Evolutionary conservation across 495 filamentous ascomycete genomes (phyloP).

Genomic region (Hypoxylon fuscum): DNA sequence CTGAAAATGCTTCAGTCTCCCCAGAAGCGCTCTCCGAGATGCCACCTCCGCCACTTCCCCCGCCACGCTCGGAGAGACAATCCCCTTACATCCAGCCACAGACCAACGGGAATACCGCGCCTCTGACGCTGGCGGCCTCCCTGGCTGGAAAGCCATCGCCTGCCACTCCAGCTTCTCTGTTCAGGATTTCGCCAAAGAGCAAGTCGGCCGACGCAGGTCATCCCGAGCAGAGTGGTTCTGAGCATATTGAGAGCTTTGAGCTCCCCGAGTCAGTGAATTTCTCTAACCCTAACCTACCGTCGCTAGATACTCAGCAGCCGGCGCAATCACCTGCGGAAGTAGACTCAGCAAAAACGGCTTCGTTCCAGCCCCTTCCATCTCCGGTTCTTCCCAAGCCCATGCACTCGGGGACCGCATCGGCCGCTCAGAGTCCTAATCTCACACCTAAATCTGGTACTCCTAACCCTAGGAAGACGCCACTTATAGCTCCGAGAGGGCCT

Average conservation of each 20-base stretch:
- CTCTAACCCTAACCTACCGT: conserved; percentile 51
- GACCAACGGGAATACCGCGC: conserved; percentile 30
- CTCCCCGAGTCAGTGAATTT: conserved; percentile 71
- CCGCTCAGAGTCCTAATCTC: conserved; percentile 63
- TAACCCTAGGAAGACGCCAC: conserved; percentile 54
- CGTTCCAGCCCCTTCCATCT: conserved; percentile 57
- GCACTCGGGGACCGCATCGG: conserved; percentile 49
- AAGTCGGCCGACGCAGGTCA: conserved; percentile 44
- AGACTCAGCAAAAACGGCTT: conserved; percentile 46
- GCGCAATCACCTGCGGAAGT: conserved; percentile 46
- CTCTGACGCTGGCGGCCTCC: conserved; percentile 31
- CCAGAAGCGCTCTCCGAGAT: conserved; percentile 65
- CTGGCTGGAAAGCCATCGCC: conserved; percentile 59
- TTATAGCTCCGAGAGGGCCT: conserved; percentile 52
- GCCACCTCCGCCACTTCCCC: conserved; percentile 66
- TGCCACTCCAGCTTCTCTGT: conserved; percentile 86
- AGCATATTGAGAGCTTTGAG: conserved; percentile 72
- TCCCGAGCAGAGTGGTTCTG: conserved; percentile 56
- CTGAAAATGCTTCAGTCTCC: conserved; percentile 63
- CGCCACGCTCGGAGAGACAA: conserved; percentile 54
- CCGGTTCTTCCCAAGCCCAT: conserved; percentile 53
- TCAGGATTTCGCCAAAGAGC: conserved; percentile 66
- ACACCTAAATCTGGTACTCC: conserved; percentile 46
- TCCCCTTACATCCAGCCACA: conserved; percentile 61
- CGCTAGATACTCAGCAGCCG: conserved; percentile 55